Conservation (phyloP, 1,284 basidiomycete species). For the Leccinum subrobustum region DNA sequence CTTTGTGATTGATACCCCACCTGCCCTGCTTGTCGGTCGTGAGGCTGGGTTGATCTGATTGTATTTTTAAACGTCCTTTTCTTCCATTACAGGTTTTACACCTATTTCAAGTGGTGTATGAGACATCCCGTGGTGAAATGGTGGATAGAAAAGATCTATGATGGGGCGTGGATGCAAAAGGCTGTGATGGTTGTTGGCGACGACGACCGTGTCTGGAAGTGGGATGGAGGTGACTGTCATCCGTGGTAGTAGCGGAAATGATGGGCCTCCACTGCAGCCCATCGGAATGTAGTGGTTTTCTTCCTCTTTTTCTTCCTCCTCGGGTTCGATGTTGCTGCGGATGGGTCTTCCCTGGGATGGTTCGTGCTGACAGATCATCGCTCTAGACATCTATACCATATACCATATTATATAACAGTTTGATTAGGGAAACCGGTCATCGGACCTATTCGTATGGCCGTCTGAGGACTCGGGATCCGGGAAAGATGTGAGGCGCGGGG, state of each 20-base stretch:
- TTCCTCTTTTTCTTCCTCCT: neutral
- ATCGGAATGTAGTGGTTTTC: neutral
- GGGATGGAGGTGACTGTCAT: conserved; percentile 27
- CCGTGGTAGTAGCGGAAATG: conserved; percentile 10
- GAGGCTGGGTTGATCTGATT: neutral
- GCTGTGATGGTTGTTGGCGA: conserved; percentile 40
- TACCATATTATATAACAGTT: neutral
- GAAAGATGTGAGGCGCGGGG: neutral
- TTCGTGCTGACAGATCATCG: neutral
- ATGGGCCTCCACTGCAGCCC: neutral
- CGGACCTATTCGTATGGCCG: neutral
- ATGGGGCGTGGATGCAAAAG: conserved; percentile 40
- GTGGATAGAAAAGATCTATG: conserved; percentile 43
- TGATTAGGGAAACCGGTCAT: neutral
- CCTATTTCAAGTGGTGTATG: conserved; percentile 47
- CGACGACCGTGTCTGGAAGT: conserved; percentile 6
- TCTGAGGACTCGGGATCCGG: neutral
- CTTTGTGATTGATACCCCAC: neutral
- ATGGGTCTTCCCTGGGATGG: neutral
- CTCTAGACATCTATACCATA: neutral
- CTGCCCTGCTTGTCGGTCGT: neutral
- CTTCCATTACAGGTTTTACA: conserved; percentile 33
- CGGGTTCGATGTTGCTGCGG: neutral
- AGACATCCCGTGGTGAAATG: conserved; percentile 43
- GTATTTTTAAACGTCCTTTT: neutral